phyloP scores from a whole-genome alignment of 805 yeast species.

The Diddensiella santjacobensis region DNA sequence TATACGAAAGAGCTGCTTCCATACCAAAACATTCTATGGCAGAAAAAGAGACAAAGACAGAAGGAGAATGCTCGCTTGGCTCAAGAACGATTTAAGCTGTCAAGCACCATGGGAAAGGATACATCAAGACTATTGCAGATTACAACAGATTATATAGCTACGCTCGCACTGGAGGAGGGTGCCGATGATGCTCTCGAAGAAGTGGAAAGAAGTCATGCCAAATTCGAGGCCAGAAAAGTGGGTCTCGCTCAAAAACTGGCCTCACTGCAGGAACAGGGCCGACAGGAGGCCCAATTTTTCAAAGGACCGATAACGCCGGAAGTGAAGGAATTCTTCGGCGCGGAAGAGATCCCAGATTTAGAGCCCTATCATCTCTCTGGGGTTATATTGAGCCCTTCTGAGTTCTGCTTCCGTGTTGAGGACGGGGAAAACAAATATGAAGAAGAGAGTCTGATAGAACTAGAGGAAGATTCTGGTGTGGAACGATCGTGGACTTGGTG shows the following conservation, averaged over 20 bases:
- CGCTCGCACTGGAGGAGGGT: not conserved
- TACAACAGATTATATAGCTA: slow-evolving; percentile 13
- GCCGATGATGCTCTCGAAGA: slow-evolving; percentile 15
- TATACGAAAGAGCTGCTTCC: slow-evolving; percentile 16
- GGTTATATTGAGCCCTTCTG: slow-evolving; percentile 22
- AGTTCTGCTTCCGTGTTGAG: slow-evolving; percentile 18
- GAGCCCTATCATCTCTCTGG: slow-evolving; percentile 21
- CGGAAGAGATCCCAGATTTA: slow-evolving; percentile 12
- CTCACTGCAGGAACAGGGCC: slow-evolving; percentile 1
- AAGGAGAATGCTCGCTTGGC: slow-evolving; percentile 14
- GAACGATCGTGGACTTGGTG: slow-evolving; percentile 12
- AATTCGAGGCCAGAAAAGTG: slow-evolving; percentile 10
- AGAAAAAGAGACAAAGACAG: slow-evolving; percentile 8
- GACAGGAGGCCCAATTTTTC: slow-evolving; percentile 9
- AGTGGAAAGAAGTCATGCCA: slow-evolving; percentile 6
- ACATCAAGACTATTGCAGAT: slow-evolving; percentile 18
- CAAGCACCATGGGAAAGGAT: slow-evolving; percentile 21
- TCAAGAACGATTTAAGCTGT: slow-evolving; percentile 14
- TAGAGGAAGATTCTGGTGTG: slow-evolving; percentile 7
- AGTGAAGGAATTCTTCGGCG: slow-evolving; percentile 15
- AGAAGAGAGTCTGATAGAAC: slow-evolving; percentile 15
- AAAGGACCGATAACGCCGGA: slow-evolving; percentile 10
- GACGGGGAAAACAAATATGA: slow-evolving; percentile 1
- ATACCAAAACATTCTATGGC: slow-evolving; percentile 9
- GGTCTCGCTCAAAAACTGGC: slow-evolving; percentile 5